A percentile compares a stretch with the other conserved stretches of the same genome.
phyloP scores from a whole-genome alignment of 2,329 filamentous ascomycete genomes.

The Colletotrichum sp. region DNA sequence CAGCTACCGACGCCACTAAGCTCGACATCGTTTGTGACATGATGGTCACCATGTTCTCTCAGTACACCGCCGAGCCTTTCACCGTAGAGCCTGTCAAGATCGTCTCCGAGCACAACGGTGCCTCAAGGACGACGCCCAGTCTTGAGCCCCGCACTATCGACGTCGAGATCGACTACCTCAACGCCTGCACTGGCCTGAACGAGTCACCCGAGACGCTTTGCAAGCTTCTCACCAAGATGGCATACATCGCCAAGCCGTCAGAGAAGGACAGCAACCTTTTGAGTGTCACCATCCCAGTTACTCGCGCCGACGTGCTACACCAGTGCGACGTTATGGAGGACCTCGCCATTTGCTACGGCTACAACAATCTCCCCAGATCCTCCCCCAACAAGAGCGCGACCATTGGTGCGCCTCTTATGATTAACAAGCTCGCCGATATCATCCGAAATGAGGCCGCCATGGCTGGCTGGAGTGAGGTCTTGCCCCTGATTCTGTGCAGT shows the following conservation, averaged over 20 bases:
- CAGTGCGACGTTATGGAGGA: slow-evolving; percentile 99
- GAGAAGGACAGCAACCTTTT: slow-evolving; percentile 71
- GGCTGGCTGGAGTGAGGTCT: slow-evolving; percentile 94
- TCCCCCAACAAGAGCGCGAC: slow-evolving; percentile 87
- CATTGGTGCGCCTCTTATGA: slow-evolving; percentile 82
- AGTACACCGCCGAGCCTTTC: slow-evolving; percentile 87
- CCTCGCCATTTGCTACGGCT: slow-evolving; percentile 94
- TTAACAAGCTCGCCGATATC: slow-evolving; percentile 96
- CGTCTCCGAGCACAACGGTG: slow-evolving; percentile 86
- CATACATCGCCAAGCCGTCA: slow-evolving; percentile 81
- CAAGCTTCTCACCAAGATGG: slow-evolving; percentile 86
- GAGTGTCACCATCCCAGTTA: slow-evolving; percentile 84
- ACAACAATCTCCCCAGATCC: slow-evolving; percentile 90
- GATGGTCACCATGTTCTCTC: slow-evolving; percentile 95
- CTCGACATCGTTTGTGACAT: slow-evolving; percentile 95
- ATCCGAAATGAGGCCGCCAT: slow-evolving; percentile 88
- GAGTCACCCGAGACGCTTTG: slow-evolving; percentile 79
- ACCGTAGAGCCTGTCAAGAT: slow-evolving; percentile 94
- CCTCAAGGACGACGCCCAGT: slow-evolving; percentile 82
- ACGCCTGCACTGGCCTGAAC: slow-evolving; percentile 84
- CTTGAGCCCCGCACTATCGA: slow-evolving; percentile 77
- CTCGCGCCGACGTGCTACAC: slow-evolving; percentile 92
- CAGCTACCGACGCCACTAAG: slow-evolving; percentile 94
- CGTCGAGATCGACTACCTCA: slow-evolving; percentile 92
- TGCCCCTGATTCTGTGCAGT: slow-evolving; percentile 95